These are phyloP conservation scores for Solanum chacoense DNA, from an alignment of 305 asterid species.

Conservation along the genomic window DNA sequence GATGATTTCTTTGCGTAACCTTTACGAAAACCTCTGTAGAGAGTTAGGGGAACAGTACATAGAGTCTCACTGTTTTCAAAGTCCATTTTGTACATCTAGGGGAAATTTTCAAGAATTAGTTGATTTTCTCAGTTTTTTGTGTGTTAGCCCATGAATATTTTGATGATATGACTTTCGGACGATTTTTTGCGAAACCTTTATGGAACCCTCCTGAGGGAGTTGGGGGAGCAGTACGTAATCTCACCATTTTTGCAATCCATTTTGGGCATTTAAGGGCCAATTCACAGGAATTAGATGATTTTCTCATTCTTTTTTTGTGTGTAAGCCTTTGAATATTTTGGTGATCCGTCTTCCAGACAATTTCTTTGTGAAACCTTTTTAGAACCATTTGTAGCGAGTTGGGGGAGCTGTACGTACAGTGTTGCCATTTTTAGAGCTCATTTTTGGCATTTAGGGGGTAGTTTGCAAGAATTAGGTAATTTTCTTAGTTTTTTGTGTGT, in stretches of 20 bases:
- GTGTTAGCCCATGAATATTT: not conserved
- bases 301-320: not conserved
- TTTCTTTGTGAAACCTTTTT: not conserved
- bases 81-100: too few species aligned
- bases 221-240: not conserved
- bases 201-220: not conserved
- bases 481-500: not conserved
- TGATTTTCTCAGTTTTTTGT: not conserved
- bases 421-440: rapidly evolving
- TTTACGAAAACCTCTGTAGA: too few species aligned
- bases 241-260: rapidly evolving
- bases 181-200: not conserved
- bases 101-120: too few species aligned
- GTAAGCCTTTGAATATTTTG: not conserved
- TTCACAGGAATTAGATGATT: not conserved
- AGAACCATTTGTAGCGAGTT: not conserved
- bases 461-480: too few species aligned
- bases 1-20: too few species aligned
- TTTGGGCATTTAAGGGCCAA: too few species aligned
- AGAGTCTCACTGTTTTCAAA: too few species aligned
- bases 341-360: not conserved
- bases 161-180: rapidly evolving
- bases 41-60: too few species aligned
- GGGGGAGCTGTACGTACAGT: not conserved
- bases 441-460: not conserved